A percentile compares a stretch with the other conserved stretches of the same genome.
These are phyloP conservation scores for Casuarina cunninghamiana DNA, from an alignment of 306 rosid genomes.

Conservation along the genomic window DNA sequence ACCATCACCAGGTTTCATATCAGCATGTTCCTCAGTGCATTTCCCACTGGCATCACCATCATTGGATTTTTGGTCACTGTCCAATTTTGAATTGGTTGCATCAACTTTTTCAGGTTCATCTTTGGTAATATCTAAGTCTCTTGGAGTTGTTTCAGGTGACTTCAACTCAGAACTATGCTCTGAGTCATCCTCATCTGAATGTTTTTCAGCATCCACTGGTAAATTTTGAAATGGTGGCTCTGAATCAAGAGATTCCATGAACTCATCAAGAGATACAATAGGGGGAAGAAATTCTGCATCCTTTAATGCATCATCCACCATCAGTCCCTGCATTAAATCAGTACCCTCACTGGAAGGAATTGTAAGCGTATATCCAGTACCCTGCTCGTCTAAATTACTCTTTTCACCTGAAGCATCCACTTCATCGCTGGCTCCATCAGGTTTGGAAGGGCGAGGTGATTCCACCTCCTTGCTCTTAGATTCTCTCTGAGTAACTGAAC, in stretches of 20 bases:
- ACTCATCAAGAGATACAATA: constrained; percentile 88
- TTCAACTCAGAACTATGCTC: constrained; percentile 42
- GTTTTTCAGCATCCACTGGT: constrained; percentile 49
- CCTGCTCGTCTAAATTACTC: constrained; percentile 37
- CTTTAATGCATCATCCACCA: constrained; percentile 76
- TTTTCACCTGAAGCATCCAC: constrained; percentile 35
- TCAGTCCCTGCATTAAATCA: constrained; percentile 78
- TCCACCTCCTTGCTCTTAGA: constrained; percentile 41
- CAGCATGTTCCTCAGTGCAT: constrained; percentile 24
- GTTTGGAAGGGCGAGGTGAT: constrained; percentile 31
- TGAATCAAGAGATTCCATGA: constrained; percentile 82
- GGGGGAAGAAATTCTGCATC: constrained; percentile 79
- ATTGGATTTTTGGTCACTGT: constrained; percentile 29
- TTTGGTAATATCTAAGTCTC: constrained; percentile 27
- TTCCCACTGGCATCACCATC: constrained; percentile 14
- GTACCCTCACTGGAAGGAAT: constrained; percentile 62
- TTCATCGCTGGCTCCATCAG: constrained; percentile 35
- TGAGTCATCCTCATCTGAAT: constrained; percentile 47
- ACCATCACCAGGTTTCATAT: constrained; percentile 9
- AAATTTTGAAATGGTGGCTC: constrained; percentile 80
- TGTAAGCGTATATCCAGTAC: constrained; percentile 42
- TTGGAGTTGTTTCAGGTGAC: constrained; percentile 38
- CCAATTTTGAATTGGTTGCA: constrained; percentile 20
- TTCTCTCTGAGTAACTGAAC: constrained; percentile 39
- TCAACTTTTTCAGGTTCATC: constrained; percentile 33